phyloP scores from a whole-genome alignment of 2,329 filamentous ascomycete species.

The Fusarium aywerte region DNA sequence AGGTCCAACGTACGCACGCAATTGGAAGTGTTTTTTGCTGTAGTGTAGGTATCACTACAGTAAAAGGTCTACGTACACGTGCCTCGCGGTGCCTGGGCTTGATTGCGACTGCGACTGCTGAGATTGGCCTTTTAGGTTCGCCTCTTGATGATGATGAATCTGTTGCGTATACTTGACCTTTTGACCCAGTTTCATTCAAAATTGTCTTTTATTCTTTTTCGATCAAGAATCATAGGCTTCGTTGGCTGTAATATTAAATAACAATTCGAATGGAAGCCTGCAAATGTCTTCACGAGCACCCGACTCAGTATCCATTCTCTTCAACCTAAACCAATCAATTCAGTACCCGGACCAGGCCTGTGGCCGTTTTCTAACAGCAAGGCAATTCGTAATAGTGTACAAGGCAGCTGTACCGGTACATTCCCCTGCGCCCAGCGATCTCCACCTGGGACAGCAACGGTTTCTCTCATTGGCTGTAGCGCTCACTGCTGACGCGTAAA shows the following conservation, averaged over 20 bases:
- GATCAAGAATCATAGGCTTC: conserved; percentile 25
- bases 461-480: conserved; percentile 47
- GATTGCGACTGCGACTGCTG: conserved; percentile 4
- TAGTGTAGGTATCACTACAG: neutral
- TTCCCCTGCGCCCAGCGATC: conserved; percentile 42
- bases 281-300: conserved; percentile 9
- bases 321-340: conserved; percentile 5
- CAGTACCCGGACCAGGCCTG: neutral
- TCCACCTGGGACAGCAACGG: conserved; percentile 32
- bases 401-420: conserved; percentile 43
- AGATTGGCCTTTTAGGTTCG: conserved; percentile 29
- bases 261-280: conserved; percentile 8
- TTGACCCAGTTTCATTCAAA: conserved; percentile 24
- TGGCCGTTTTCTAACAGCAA: conserved; percentile 12
- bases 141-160: conserved; percentile 43
- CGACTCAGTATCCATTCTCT: neutral
- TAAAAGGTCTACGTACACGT: conserved; percentile 32
- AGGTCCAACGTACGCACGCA: conserved; percentile 22
- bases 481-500: conserved; percentile 54
- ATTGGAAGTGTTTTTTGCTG: conserved; percentile 4
- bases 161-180: conserved; percentile 31
- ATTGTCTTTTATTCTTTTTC: too few relatives aligned
- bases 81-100: conserved; percentile 11
- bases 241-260: conserved; percentile 23
- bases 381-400: conserved; percentile 26